Conservation (phyloP, 2,329 filamentous ascomycete species). For the Zasmidium citrigriseum region DNA sequence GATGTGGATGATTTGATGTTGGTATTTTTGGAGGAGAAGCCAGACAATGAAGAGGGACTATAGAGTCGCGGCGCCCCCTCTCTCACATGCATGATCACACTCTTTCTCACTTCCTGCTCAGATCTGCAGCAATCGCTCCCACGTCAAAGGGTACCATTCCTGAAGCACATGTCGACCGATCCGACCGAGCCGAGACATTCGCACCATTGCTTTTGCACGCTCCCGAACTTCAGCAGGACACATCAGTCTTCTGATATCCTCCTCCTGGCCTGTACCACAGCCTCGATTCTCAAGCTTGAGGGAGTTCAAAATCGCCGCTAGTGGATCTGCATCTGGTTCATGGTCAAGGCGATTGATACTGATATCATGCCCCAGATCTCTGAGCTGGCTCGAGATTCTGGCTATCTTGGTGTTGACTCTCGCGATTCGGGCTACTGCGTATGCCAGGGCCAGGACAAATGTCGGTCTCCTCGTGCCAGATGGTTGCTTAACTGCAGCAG, state of each 20-base stretch:
- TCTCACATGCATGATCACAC: too few species aligned
- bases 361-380: not conserved
- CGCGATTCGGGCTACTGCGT: not conserved
- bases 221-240: not conserved
- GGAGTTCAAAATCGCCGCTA: not conserved
- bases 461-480: not conserved
- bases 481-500: not conserved
- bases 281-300: not conserved
- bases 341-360: not conserved
- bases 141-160: not conserved
- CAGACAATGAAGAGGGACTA: too few species aligned
- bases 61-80: too few species aligned
- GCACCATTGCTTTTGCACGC: not conserved
- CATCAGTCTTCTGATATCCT: not conserved
- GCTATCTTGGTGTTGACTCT: constrained; percentile 5
- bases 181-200: not conserved
- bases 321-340: not conserved
- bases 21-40: too few species aligned
- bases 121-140: not conserved
- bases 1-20: too few species aligned
- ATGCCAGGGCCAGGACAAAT: not conserved
- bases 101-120: not conserved
- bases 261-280: not conserved
- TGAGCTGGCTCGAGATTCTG: not conserved
- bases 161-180: not conserved